Evolutionary conservation across 805 yeast species (phyloP).

Genomic region (Candida hungchunana): DNA sequence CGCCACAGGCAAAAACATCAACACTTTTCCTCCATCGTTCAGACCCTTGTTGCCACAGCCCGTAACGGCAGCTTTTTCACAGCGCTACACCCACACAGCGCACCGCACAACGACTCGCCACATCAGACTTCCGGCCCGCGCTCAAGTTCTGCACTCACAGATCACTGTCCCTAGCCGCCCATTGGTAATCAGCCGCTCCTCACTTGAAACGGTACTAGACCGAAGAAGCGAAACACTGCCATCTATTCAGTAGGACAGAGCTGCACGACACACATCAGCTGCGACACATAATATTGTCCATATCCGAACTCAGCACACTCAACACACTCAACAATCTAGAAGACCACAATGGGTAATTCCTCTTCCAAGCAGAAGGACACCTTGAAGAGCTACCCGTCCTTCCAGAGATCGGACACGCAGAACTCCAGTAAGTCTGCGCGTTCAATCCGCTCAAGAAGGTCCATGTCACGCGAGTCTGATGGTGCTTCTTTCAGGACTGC

Average conservation of each 20-base stretch:
- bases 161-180: too few relatives aligned
- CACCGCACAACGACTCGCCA: not conserved
- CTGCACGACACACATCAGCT: too few relatives aligned
- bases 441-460: slow-evolving; percentile 35
- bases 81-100: not conserved
- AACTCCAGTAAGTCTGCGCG: slow-evolving; percentile 45
- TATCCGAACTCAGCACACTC: not conserved
- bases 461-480: slow-evolving; percentile 26
- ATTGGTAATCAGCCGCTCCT: too few relatives aligned
- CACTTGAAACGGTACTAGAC: too few relatives aligned
- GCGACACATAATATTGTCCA: too few relatives aligned
- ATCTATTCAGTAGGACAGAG: too few relatives aligned
- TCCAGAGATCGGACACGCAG: slow-evolving; percentile 52
- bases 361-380: slow-evolving; percentile 29
- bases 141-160: too few relatives aligned
- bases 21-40: slow-evolving; percentile 1
- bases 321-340: not conserved
- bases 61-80: too few relatives aligned
- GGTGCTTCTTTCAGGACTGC: slow-evolving; percentile 31
- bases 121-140: not conserved
- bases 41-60: too few relatives aligned
- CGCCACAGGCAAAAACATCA: slow-evolving; percentile 5
- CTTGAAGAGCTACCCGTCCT: slow-evolving; percentile 34
- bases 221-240: too few relatives aligned
- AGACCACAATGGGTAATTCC: slow-evolving; percentile 24